These are phyloP conservation scores for Primulina huaijiensis DNA, from an alignment of 257 asterid species.

Conservation along the genomic window DNA sequence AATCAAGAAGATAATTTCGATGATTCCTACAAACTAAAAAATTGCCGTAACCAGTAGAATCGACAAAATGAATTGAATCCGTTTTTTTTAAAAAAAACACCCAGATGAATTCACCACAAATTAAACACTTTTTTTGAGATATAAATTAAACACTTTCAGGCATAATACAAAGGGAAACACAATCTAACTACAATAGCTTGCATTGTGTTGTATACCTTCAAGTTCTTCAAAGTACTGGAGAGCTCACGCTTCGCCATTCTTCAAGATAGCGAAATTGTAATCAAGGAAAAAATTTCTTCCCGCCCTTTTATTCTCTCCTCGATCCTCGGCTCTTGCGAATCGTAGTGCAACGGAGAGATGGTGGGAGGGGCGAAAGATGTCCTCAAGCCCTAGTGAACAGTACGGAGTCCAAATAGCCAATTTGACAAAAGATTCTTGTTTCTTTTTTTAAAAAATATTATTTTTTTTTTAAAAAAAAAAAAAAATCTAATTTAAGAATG, in stretches of 20 bases:
- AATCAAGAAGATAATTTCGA: constrained; percentile 1
- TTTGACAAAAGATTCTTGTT: too few species aligned
- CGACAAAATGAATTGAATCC: constrained; percentile 1
- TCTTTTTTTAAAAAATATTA: too few species aligned
- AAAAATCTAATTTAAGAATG: too few species aligned
- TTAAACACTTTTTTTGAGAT: neutral
- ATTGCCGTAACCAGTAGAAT: neutral
- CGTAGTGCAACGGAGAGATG: too few species aligned
- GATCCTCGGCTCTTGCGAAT: too few species aligned
- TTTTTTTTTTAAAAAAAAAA: too few species aligned
- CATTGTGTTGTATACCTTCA: constrained; percentile 49
- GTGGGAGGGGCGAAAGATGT: too few species aligned
- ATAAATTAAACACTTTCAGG: neutral
- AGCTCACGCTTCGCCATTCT: constrained; percentile 84
- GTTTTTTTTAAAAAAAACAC: neutral
- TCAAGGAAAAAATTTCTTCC: too few species aligned
- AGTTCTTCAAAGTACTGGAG: constrained; percentile 75
- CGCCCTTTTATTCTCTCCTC: too few species aligned
- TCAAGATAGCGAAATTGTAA: neutral
- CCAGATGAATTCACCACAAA: constrained; percentile 5
- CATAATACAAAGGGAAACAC: neutral
- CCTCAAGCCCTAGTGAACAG: too few species aligned
- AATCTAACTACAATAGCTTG: neutral
- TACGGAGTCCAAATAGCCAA: too few species aligned
- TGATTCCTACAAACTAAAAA: neutral